These are phyloP conservation scores for Cryptosporidium meleagridis DNA, from an alignment of 169 alveolate genomes.

Conservation along the genomic window DNA sequence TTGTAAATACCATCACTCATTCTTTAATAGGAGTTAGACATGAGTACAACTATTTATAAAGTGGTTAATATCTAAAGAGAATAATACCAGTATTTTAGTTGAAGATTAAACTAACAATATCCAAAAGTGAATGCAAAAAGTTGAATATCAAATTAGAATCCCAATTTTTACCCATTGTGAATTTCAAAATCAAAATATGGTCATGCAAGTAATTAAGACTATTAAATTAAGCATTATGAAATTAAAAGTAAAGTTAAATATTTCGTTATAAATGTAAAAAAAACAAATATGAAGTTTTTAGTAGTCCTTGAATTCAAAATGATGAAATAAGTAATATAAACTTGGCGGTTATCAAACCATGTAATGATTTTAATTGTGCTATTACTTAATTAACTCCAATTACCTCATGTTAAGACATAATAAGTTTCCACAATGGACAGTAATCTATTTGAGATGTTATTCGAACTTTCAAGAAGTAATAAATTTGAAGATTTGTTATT, in stretches of 20 bases:
- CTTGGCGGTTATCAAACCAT: constrained; percentile 8
- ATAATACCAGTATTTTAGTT: no score
- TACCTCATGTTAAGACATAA: neutral
- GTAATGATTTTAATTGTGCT: neutral
- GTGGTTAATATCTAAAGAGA: no score
- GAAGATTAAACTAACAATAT: no score
- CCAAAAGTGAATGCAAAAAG: no score
- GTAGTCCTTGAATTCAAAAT: neutral
- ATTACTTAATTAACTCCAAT: neutral
- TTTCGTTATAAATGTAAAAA: neutral
- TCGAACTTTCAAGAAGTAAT: neutral
- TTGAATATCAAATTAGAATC: no score
- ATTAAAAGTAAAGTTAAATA: no score
- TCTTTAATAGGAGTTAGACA: no score
- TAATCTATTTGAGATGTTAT: neutral
- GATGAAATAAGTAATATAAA: neutral
- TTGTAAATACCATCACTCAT: no score
- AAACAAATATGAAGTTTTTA: neutral
- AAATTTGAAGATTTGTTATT: neutral
- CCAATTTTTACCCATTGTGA: no score
- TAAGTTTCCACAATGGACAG: neutral
- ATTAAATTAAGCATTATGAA: no score
- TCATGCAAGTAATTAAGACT: neutral
- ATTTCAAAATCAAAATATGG: no score
- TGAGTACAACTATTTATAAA: no score